Conservation (phyloP, 1,284 basidiomycete genomes). For the Spongispora temasekensis region DNA sequence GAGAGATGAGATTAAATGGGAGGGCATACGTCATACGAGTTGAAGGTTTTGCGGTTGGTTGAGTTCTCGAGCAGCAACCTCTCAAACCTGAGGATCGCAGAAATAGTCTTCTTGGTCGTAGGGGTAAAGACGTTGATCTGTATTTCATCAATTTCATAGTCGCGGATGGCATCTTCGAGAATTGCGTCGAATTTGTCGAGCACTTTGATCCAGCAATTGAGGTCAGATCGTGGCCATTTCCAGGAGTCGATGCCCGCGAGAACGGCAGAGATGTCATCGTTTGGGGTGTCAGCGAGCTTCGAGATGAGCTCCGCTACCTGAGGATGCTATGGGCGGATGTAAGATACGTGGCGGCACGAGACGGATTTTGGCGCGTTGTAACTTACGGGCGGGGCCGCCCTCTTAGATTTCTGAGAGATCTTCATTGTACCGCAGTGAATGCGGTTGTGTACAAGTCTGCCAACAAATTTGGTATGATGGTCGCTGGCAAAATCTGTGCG, state of each 20-base stretch:
- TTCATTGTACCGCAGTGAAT: slow-evolving; percentile 68
- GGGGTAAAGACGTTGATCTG: slow-evolving; percentile 84
- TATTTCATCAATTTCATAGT: slow-evolving; percentile 82
- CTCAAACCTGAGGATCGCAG: slow-evolving; percentile 87
- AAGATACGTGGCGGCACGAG: slow-evolving; percentile 33
- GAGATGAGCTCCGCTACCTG: slow-evolving; percentile 75
- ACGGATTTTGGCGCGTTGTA: neutral
- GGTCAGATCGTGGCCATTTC: slow-evolving; percentile 96
- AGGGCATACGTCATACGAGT: slow-evolving; percentile 91
- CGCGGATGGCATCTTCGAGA: slow-evolving; percentile 79
- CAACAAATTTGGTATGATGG: slow-evolving; percentile 11
- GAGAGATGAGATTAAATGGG: slow-evolving; percentile 3
- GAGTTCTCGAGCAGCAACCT: slow-evolving; percentile 94
- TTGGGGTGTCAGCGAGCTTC: slow-evolving; percentile 62
- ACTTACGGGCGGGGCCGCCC: slow-evolving; percentile 64
- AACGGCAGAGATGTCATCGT: slow-evolving; percentile 65
- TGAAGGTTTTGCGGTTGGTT: slow-evolving; percentile 96
- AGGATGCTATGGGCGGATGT: slow-evolving; percentile 54
- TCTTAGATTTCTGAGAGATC: slow-evolving; percentile 79
- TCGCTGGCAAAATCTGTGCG: slow-evolving; percentile 11
- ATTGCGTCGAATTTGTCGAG: slow-evolving; percentile 94
- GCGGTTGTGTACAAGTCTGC: slow-evolving; percentile 37
- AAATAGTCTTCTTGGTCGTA: slow-evolving; percentile 73
- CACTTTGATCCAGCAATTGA: slow-evolving; percentile 95
- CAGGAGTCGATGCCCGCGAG: slow-evolving; percentile 74